Percentiles rank a stretch among this genome's conserved stretches.
Conservation (phyloP, 1,139 yeast genomes). For the Protomyces arabidopsidicola region DNA sequence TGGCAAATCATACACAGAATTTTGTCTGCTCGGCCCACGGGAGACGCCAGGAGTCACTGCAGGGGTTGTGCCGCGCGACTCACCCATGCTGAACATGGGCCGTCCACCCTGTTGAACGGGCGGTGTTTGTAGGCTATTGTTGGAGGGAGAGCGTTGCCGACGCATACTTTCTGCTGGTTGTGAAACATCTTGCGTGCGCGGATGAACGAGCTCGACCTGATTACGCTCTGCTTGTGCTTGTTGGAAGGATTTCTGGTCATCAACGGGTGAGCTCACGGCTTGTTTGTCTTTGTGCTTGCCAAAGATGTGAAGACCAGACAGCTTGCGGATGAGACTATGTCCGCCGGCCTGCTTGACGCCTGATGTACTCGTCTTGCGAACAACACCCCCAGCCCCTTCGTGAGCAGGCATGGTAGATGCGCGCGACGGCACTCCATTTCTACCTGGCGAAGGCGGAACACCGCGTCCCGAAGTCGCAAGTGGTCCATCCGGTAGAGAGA, state of each 20-base stretch:
- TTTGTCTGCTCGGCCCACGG: not conserved
- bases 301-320: not conserved
- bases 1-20: not conserved
- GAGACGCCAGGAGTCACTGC: not conserved
- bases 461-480: not conserved
- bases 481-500: not conserved
- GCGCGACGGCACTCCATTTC: not conserved
- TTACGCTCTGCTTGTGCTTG: not conserved
- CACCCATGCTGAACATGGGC: not conserved
- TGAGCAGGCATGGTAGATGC: not conserved
- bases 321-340: not conserved
- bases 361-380: not conserved
- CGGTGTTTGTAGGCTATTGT: not conserved
- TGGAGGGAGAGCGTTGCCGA: not conserved
- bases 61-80: not conserved
- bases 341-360: not conserved
- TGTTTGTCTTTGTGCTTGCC: not conserved
- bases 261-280: not conserved
- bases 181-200: not conserved
- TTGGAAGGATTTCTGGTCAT: not conserved
- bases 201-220: not conserved
- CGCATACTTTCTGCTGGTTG: not conserved
- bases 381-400: not conserved
- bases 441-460: not conserved
- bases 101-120: not conserved